Conservation (phyloP, 768 basidiomycete genomes). For the Cubamyces sp. region DNA sequence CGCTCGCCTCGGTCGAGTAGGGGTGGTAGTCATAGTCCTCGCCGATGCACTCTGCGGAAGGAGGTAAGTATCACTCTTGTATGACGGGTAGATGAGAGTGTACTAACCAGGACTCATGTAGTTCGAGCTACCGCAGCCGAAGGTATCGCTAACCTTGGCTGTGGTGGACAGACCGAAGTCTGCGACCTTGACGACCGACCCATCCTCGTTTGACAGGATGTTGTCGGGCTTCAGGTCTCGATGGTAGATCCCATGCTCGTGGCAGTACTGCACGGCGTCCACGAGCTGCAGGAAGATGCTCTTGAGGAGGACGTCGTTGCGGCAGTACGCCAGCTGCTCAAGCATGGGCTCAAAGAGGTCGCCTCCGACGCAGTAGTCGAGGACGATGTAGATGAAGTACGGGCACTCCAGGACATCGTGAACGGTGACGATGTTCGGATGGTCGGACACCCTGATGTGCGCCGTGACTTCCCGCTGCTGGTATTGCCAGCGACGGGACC, state of each 20-base stretch:
- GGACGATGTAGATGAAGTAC: conserved; percentile 67
- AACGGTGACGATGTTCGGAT: conserved; percentile 71
- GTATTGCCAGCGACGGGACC: conserved; percentile 18
- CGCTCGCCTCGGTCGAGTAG: conserved; percentile 42
- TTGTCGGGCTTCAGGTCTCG: conserved; percentile 65
- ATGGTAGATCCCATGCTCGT: conserved; percentile 54
- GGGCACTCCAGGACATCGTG: conserved; percentile 67
- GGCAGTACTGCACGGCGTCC: conserved; percentile 56
- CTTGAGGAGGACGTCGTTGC: conserved; percentile 51
- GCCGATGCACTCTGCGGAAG: conserved; percentile 31
- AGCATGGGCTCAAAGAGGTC: conserved; percentile 54
- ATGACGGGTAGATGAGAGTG: neutral
- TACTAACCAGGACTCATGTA: conserved; percentile 37
- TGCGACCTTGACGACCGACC: conserved; percentile 44
- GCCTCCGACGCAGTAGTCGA: conserved; percentile 49
- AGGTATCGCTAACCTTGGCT: conserved; percentile 23
- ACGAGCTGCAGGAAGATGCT: conserved; percentile 57
- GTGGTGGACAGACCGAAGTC: conserved; percentile 45
- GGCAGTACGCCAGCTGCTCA: conserved; percentile 38
- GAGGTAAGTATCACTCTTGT: neutral
- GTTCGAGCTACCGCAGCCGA: conserved; percentile 29
- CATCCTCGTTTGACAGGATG: conserved; percentile 46
- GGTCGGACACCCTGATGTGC: conserved; percentile 56
- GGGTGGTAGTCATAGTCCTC: conserved; percentile 26
- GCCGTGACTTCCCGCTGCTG: conserved; percentile 63